These are phyloP conservation scores for Arabis alpina DNA, from an alignment of 345 rosid species.

Conservation along the genomic window DNA sequence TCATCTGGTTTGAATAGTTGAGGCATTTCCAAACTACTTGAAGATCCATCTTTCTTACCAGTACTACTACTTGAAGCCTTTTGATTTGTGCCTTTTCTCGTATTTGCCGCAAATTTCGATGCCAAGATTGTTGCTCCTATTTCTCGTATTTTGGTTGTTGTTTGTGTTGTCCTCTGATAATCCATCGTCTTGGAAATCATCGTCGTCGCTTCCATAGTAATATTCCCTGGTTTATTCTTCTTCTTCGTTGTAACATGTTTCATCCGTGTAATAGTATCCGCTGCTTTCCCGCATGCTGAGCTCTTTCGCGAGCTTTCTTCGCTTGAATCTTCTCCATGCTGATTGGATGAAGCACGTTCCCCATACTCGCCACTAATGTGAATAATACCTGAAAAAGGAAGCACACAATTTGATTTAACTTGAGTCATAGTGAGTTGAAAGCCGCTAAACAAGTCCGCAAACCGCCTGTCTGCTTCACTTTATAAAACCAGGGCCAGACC, in stretches of 20 bases:
- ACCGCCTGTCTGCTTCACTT: too few species aligned
- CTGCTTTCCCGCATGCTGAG: slow-evolving; percentile 53
- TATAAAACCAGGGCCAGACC: too few species aligned
- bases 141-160: slow-evolving; percentile 47
- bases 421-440: not conserved
- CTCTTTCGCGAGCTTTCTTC: slow-evolving; percentile 64
- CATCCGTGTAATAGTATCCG: slow-evolving; percentile 42
- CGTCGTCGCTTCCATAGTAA: slow-evolving; percentile 37
- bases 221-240: slow-evolving; percentile 39
- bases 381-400: slow-evolving; percentile 59
- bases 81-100: slow-evolving; percentile 54
- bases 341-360: slow-evolving; percentile 83
- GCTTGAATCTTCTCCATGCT: slow-evolving; percentile 77
- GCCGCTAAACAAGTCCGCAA: not conserved
- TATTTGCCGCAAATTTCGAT: slow-evolving; percentile 70
- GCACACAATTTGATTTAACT: not conserved
- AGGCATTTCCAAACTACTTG: slow-evolving; percentile 72
- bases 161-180: slow-evolving; percentile 30
- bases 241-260: slow-evolving; percentile 42
- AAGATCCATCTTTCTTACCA: slow-evolving; percentile 47
- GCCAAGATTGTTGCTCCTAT: slow-evolving; percentile 74
- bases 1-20: slow-evolving; percentile 78
- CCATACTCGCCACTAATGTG: slow-evolving; percentile 97
- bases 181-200: slow-evolving; percentile 25
- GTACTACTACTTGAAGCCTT: slow-evolving; percentile 44